Evolutionary conservation across 495 filamentous ascomycete genomes (phyloP).

Genomic region (Neurospora sp.): DNA sequence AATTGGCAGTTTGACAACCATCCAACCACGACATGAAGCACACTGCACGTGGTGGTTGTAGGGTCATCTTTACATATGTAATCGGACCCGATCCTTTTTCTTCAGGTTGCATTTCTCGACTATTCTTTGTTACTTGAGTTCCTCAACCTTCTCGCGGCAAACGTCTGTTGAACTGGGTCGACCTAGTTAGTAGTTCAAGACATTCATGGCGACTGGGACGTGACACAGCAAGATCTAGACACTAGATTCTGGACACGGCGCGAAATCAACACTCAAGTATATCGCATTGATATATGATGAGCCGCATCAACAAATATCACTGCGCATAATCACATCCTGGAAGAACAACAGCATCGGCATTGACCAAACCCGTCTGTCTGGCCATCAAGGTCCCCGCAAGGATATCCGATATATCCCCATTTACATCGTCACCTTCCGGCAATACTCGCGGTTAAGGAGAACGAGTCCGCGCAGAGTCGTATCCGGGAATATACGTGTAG

Average conservation of each 20-base stretch:
- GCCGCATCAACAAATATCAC: neutral
- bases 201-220: neutral
- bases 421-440: neutral
- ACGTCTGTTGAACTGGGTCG: neutral
- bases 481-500: neutral
- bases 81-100: neutral
- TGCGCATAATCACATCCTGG: neutral
- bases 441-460: neutral
- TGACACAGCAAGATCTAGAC: neutral
- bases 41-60: neutral
- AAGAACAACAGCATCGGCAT: neutral
- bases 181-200: neutral
- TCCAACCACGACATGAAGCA: neutral
- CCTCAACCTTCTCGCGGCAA: neutral
- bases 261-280: neutral
- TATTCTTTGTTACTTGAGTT: neutral
- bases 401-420: neutral
- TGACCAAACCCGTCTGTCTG: neutral
- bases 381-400: neutral
- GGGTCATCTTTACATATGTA: neutral
- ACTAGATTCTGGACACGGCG: no score
- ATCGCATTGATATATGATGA: neutral
- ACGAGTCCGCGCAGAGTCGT: neutral
- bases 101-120: neutral
- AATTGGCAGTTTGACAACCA: neutral